phyloP scores from a whole-genome alignment of 2,329 filamentous ascomycete species.

The Xylariaceae sp. region DNA sequence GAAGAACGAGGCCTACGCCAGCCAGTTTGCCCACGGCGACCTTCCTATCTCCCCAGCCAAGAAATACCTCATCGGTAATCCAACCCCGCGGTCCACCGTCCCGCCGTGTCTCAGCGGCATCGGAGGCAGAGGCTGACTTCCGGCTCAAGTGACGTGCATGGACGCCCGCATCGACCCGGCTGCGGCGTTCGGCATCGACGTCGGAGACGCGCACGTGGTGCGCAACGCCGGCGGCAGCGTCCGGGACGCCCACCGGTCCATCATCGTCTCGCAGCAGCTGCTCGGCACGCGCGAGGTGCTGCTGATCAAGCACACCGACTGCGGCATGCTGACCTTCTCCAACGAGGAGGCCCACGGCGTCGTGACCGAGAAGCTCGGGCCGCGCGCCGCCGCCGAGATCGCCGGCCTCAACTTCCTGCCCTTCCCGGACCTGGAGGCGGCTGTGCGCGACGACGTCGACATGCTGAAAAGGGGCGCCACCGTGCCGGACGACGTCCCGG shows the following conservation, averaged over 20 bases:
- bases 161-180: constrained; percentile 66
- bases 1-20: constrained; percentile 50
- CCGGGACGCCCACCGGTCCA: constrained; percentile 61
- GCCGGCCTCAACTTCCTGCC: constrained; percentile 53
- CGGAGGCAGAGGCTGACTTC: not conserved
- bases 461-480: constrained; percentile 53
- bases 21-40: constrained; percentile 56
- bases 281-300: constrained; percentile 70
- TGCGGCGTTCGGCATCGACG: constrained; percentile 59
- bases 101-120: not conserved
- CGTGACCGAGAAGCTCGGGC: constrained; percentile 52
- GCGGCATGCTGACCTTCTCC: constrained; percentile 65
- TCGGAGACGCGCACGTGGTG: constrained; percentile 73
- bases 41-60: constrained; percentile 63
- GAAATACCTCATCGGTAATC: constrained; percentile 56
- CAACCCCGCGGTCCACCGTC: too few species aligned
- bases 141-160: constrained; percentile 63
- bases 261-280: constrained; percentile 73
- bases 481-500: constrained; percentile 49
- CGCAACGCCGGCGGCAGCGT: constrained; percentile 65
- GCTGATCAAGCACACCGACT: constrained; percentile 66
- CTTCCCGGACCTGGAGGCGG: constrained; percentile 56
- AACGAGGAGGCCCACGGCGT: constrained; percentile 47
- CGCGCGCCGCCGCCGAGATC: constrained; percentile 39
- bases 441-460: constrained; percentile 58